A percentile compares a stretch with the other conserved stretches of the same genome.
phyloP scores from a whole-genome alignment of 805 yeast genomes.

The Priceomyces carsonii region DNA sequence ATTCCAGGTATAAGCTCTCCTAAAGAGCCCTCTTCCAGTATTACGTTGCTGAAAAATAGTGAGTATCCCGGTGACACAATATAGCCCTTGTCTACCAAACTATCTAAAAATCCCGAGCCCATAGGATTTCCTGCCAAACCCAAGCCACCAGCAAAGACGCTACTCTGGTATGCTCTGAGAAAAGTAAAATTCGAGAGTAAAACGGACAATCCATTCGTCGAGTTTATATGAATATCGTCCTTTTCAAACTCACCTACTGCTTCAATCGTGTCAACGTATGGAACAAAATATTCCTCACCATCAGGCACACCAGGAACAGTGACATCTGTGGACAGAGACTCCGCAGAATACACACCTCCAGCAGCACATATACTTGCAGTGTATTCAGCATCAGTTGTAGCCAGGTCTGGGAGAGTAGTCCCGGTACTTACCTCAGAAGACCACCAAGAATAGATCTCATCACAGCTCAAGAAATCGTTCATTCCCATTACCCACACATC shows the following conservation, averaged over 20 bases:
- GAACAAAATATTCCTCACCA: slow-evolving; percentile 19
- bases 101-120: slow-evolving; percentile 29
- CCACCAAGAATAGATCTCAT: slow-evolving; percentile 19
- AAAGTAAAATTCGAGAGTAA: slow-evolving; percentile 25
- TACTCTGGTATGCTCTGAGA: slow-evolving; percentile 23
- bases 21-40: slow-evolving; percentile 11
- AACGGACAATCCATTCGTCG: slow-evolving; percentile 12
- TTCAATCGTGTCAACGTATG: slow-evolving; percentile 25
- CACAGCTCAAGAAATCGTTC: slow-evolving; percentile 24
- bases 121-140: slow-evolving; percentile 33
- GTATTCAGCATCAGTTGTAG: slow-evolving; percentile 22
- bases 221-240: slow-evolving; percentile 21
- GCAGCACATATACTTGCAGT: slow-evolving; percentile 26
- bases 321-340: slow-evolving; percentile 12
- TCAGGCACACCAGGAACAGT: slow-evolving; percentile 10
- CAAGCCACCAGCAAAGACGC: slow-evolving; percentile 30
- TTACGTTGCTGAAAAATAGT: slow-evolving; percentile 24
- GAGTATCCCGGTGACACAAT: slow-evolving; percentile 36
- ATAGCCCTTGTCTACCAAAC: slow-evolving; percentile 17
- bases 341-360: slow-evolving; percentile 23
- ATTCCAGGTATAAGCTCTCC: slow-evolving; percentile 57
- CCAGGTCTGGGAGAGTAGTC: slow-evolving; percentile 11
- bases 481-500: slow-evolving; percentile 40
- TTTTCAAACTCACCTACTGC: slow-evolving; percentile 30
- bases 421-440: slow-evolving; percentile 10